A percentile compares a stretch with the other conserved stretches of the same genome.
Evolutionary conservation across 306 rosid genomes (phyloP).

Genomic region (Albizia julibrissin): DNA sequence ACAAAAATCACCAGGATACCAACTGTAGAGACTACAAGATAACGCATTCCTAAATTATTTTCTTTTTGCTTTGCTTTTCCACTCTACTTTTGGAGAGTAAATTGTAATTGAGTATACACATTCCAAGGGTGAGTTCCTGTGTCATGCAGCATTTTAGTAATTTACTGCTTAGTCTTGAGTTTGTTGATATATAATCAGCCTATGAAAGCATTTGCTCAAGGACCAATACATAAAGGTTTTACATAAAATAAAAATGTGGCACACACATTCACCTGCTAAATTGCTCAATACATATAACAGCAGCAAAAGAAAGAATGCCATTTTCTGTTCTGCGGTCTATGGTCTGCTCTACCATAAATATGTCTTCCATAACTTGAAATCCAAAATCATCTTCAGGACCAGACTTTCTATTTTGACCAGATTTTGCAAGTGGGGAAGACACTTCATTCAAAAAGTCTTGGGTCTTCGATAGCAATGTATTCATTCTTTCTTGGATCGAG

Average conservation of each 20-base stretch:
- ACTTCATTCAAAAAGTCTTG: conserved; percentile 79
- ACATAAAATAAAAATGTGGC: not conserved
- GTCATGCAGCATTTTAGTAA: conserved; percentile 14
- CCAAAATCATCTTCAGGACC: conserved; percentile 48
- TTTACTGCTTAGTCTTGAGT: not conserved
- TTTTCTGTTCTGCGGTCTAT: conserved; percentile 63
- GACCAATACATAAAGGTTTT: conserved; percentile 1
- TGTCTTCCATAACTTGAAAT: conserved; percentile 62
- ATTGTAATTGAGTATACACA: not conserved
- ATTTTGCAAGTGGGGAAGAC: conserved; percentile 66
- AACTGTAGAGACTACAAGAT: not conserved
- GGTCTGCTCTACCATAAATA: conserved; percentile 74
- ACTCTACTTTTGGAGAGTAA: not conserved
- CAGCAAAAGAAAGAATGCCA: conserved; percentile 84
- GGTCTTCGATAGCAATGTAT: conserved; percentile 67
- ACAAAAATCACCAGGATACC: not conserved
- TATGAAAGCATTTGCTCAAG: conserved; percentile 13
- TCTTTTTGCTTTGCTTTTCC: not conserved
- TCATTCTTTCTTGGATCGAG: conserved; percentile 72
- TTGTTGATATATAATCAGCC: not conserved
- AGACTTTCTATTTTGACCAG: conserved; percentile 60
- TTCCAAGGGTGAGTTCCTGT: conserved; percentile 11
- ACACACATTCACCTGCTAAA: conserved; percentile 84
- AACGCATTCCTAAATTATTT: not conserved
- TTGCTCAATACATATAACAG: conserved; percentile 85